A percentile compares a stretch with the other conserved stretches of the same genome.
Conservation (phyloP, 306 rosid species). For the Fragaria vesca region DNA sequence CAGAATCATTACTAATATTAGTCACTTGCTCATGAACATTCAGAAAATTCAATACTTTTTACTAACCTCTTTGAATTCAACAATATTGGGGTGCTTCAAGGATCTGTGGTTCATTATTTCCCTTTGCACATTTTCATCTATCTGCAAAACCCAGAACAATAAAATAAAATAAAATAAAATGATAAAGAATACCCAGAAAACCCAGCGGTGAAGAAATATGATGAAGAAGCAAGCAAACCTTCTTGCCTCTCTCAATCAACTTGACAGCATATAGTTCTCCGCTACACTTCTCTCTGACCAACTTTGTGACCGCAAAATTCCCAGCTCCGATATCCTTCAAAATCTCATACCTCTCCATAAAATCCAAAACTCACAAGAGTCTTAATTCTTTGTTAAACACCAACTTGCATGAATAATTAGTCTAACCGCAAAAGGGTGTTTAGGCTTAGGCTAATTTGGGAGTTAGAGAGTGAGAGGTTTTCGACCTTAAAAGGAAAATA, state of each 20-base stretch:
- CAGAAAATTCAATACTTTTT: neutral
- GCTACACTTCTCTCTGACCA: slow-evolving; percentile 53
- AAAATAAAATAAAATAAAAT: neutral
- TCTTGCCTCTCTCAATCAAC: slow-evolving; percentile 81
- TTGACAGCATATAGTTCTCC: slow-evolving; percentile 56
- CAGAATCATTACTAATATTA: neutral
- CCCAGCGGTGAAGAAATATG: neutral
- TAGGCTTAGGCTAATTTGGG: too few relatives aligned
- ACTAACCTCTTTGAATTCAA: slow-evolving; percentile 77
- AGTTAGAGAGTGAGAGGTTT: too few relatives aligned
- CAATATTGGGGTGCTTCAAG: slow-evolving; percentile 76
- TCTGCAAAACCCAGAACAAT: slow-evolving; percentile 37
- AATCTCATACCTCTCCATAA: slow-evolving; percentile 82
- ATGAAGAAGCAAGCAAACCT: slow-evolving; percentile 37
- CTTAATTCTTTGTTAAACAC: neutral
- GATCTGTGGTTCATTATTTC: slow-evolving; percentile 93
- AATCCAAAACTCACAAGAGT: neutral
- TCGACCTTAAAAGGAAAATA: too few relatives aligned
- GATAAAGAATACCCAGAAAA: neutral
- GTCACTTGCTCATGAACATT: neutral
- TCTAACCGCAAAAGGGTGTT: too few relatives aligned
- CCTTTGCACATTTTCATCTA: slow-evolving; percentile 72
- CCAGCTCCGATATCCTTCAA: slow-evolving; percentile 75
- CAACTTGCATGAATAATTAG: neutral
- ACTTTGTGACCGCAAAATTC: slow-evolving; percentile 75